These are phyloP conservation scores for Sporothrix pseudoabietina DNA, from an alignment of 2,329 filamentous ascomycete genomes.

Conservation along the genomic window DNA sequence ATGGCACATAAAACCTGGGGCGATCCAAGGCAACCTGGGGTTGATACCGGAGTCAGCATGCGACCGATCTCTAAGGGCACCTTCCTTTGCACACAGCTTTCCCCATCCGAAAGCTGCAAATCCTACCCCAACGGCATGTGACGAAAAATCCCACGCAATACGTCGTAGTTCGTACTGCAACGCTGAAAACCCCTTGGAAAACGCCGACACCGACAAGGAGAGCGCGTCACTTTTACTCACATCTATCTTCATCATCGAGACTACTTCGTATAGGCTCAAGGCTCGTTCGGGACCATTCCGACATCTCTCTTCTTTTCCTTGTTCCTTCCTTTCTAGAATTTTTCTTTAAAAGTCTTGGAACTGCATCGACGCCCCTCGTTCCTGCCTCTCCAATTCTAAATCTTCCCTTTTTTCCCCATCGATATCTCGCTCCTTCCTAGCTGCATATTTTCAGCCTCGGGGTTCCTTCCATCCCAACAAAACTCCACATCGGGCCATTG, in stretches of 20 bases:
- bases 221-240: neutral
- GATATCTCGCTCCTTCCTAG: neutral
- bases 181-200: neutral
- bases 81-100: neutral
- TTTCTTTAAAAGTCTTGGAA: neutral
- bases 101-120: neutral
- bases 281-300: neutral
- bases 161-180: neutral
- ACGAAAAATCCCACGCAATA: neutral
- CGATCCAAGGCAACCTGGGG: no score
- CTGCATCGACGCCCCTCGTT: neutral
- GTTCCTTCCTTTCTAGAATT: neutral
- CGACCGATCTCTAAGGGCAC: neutral
- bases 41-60: neutral
- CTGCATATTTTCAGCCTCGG: neutral
- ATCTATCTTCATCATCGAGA: neutral
- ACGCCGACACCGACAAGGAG: neutral
- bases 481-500: neutral
- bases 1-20: no score
- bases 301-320: neutral
- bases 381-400: neutral
- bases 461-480: neutral
- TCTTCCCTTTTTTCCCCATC: neutral
- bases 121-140: slow-evolving; percentile 4
- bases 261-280: neutral